These are phyloP conservation scores for Fusarium circinatum DNA, from an alignment of 2,329 filamentous ascomycete species.

Conservation along the genomic window DNA sequence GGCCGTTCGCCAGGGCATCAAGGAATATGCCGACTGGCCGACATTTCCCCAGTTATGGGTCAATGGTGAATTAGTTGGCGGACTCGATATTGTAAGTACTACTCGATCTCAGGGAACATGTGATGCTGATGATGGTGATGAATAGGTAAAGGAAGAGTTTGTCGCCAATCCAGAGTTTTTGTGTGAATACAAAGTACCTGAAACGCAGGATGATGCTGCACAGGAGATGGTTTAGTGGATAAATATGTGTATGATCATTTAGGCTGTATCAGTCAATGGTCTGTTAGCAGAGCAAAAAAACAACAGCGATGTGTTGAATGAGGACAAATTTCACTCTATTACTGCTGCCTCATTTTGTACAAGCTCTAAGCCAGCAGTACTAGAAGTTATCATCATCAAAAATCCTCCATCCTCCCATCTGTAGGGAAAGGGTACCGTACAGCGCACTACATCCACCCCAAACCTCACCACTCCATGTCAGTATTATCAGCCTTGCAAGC, in stretches of 20 bases:
- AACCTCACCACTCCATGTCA: neutral
- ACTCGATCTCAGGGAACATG: fast-evolving
- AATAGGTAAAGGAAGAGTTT: neutral
- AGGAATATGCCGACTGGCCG: too few relatives aligned
- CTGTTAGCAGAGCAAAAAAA: fast-evolving
- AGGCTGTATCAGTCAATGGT: fast-evolving
- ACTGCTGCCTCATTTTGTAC: fast-evolving
- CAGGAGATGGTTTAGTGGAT: neutral
- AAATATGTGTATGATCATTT: fast-evolving
- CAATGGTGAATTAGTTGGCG: too few relatives aligned
- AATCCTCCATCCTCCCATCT: too few relatives aligned
- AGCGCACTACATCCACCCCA: too few relatives aligned
- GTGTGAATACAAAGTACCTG: neutral
- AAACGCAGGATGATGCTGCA: fast-evolving
- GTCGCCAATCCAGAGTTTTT: neutral
- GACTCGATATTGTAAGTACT: too few relatives aligned
- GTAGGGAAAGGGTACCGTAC: too few relatives aligned
- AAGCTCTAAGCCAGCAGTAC: neutral
- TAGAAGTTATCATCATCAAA: neutral
- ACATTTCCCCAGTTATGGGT: too few relatives aligned
- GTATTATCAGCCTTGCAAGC: neutral
- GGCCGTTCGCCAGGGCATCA: too few relatives aligned
- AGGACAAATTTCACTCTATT: neutral
- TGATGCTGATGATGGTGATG: neutral
- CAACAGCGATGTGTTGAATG: fast-evolving